A percentile compares a stretch with the other conserved stretches of the same genome.
Evolutionary conservation across 1,139 yeast species (phyloP).

Genomic region (Taphrina confusa): DNA sequence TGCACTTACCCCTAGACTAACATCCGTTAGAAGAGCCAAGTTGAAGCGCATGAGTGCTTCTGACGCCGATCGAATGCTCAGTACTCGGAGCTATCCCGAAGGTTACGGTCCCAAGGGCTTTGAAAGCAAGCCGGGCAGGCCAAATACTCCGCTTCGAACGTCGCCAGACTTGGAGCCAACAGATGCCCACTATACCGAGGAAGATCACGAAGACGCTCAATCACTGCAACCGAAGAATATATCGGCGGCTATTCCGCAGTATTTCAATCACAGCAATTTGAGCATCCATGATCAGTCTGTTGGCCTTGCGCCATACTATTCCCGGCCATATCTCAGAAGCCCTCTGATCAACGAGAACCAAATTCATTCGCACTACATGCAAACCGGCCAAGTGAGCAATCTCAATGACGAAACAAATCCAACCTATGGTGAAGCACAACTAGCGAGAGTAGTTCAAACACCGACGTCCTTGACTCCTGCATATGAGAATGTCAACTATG

Average conservation of each 20-base stretch:
- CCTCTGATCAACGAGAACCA: neutral
- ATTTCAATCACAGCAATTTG: neutral
- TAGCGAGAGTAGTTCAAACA: neutral
- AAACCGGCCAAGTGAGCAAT: neutral
- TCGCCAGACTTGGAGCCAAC: neutral
- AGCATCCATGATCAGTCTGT: too few relatives aligned
- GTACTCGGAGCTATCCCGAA: constrained; percentile 24
- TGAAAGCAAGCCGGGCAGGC: neutral
- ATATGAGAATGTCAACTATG: neutral
- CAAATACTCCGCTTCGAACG: neutral
- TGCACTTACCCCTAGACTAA: neutral
- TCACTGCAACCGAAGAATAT: constrained; percentile 1
- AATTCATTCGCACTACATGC: neutral
- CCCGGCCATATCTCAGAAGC: neutral
- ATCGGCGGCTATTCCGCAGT: neutral
- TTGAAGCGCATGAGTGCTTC: constrained; percentile 31
- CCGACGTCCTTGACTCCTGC: neutral
- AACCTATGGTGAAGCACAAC: neutral
- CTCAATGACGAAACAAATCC: neutral
- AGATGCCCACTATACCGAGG: neutral
- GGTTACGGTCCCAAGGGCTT: constrained; percentile 25
- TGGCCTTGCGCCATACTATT: too few relatives aligned
- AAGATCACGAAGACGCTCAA: neutral
- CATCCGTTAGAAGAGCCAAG: constrained; percentile 24
- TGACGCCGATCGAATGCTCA: constrained; percentile 32